phyloP scores from a whole-genome alignment of 352 stramenopile genomes.

The Globisporangium yorkense region DNA sequence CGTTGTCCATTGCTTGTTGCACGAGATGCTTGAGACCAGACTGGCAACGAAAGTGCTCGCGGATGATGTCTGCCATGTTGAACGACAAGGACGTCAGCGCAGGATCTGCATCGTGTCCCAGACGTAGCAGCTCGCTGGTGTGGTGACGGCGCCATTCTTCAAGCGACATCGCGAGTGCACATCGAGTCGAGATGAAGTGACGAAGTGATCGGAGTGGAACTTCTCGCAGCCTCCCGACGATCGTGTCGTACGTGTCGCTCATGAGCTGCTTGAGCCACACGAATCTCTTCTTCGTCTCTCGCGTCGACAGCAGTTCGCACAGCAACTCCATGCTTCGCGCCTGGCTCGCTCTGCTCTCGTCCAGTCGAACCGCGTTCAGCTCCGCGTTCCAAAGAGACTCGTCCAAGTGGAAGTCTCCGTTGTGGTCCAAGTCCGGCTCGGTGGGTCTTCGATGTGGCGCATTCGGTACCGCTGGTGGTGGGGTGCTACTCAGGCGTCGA shows the following conservation, averaged over 20 bases:
- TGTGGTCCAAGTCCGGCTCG: background rate
- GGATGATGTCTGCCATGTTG: conserved; percentile 29
- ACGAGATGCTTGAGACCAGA: conserved; percentile 51
- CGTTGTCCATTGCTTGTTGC: conserved; percentile 28
- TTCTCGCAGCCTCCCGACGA: conserved; percentile 45
- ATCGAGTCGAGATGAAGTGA: conserved; percentile 27
- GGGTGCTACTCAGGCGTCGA: background rate
- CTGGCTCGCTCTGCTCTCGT: conserved; percentile 16
- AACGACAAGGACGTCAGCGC: conserved; percentile 19
- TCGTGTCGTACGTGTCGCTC: conserved; percentile 57
- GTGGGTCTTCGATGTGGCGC: background rate
- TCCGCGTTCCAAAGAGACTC: conserved; percentile 12
- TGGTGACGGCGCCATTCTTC: conserved; percentile 29
- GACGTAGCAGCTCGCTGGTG: background rate
- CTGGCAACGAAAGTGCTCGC: conserved; percentile 63
- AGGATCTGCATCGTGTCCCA: conserved; percentile 1
- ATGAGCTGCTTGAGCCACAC: conserved; percentile 65
- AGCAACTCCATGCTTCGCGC: conserved; percentile 8
- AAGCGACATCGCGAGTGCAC: conserved; percentile 43
- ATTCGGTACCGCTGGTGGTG: background rate
- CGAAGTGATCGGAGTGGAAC: conserved; percentile 13
- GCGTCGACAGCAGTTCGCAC: conserved; percentile 25
- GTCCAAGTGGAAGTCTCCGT: conserved; percentile 15
- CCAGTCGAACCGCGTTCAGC: conserved; percentile 15
- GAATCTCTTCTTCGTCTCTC: conserved; percentile 43